phyloP scores from a whole-genome alignment of 192 early-diverging fungal species.

The Coemansia sp. region DNA sequence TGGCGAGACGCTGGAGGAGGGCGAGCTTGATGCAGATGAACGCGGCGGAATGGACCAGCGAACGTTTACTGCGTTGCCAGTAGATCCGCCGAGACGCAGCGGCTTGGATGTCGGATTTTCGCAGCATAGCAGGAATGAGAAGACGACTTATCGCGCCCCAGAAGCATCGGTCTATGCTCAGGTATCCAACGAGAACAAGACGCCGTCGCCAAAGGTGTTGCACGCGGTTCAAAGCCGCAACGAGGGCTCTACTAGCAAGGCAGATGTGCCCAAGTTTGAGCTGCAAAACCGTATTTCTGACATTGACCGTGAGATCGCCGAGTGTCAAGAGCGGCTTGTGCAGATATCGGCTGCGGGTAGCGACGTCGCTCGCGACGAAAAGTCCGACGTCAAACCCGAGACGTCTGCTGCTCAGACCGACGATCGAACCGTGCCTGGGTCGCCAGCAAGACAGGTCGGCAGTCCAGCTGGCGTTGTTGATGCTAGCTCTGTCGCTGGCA shows the following conservation, averaged over 20 bases:
- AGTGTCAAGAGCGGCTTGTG: constrained; percentile 35
- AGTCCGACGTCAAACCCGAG: not conserved
- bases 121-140: too few species aligned
- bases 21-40: constrained; percentile 35
- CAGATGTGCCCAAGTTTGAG: constrained; percentile 6
- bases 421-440: constrained; percentile 27
- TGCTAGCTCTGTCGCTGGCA: not conserved
- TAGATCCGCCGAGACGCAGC: not conserved
- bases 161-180: too few species aligned
- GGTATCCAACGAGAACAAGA: not conserved
- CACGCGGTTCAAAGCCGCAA: not conserved
- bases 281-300: constrained; percentile 38
- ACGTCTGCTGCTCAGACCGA: not conserved
- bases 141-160: too few species aligned
- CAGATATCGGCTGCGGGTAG: constrained; percentile 11
- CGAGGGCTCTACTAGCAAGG: not conserved
- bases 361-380: not conserved
- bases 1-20: constrained; percentile 33
- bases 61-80: too few species aligned
- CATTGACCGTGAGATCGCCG: constrained; percentile 43
- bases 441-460: not conserved
- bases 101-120: too few species aligned
- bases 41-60: constrained; percentile 3
- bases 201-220: constrained; percentile 9
- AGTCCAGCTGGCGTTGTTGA: not conserved